Base-by-base conservation (phyloP, 1,139 yeast genomes). In the Kodamaea plutei region DNA sequence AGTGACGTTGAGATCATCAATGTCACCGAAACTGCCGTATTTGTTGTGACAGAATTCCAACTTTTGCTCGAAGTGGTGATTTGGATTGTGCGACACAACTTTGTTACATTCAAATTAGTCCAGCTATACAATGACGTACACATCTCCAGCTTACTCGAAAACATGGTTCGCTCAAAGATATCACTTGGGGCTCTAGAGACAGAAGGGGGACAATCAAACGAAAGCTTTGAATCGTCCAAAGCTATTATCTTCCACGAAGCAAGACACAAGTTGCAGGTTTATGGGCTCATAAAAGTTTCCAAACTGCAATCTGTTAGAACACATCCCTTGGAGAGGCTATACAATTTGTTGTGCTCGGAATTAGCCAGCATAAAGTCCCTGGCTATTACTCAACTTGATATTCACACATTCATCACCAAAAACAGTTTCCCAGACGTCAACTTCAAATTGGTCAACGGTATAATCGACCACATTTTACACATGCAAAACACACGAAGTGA, bases 241-340 rank as follows among this genome's bases (percentile, higher is more conserved):
- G 39, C 48, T 10, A 35, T 45, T 10, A 26, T 56, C 3, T 66
- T 68, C 35, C 6, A 46, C 60, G 7, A 41, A 68, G 29, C 67
- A 57, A 35, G 37, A 27, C 67, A 60, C 35, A 35, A 39, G 13
- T 36, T 67, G 40, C 16, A 27, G 14, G 23, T 16, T 20, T 28
- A 26, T 15, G 25, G 30, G 10, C 36, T 35, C n/a, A 31, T 35
- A 3, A 20, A 19, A 19, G 33, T 35, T 10, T 23, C 33, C 11
- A 29, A 28, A 12, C 20, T 11, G 13, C 38, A 35, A 21, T 13
- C 14, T 8, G 38, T 35, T 12, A 32, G 27, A 23, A 17, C 29
- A 7, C 19, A 13, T n/a, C 19, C 9, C 7, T 18, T 28, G 23
- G 23, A 23, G 13, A 16, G 11, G 8, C 15, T 28, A 8, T 18